These are phyloP conservation scores for Amanita rubescens DNA, from an alignment of 768 basidiomycete species.

Conservation along the genomic window DNA sequence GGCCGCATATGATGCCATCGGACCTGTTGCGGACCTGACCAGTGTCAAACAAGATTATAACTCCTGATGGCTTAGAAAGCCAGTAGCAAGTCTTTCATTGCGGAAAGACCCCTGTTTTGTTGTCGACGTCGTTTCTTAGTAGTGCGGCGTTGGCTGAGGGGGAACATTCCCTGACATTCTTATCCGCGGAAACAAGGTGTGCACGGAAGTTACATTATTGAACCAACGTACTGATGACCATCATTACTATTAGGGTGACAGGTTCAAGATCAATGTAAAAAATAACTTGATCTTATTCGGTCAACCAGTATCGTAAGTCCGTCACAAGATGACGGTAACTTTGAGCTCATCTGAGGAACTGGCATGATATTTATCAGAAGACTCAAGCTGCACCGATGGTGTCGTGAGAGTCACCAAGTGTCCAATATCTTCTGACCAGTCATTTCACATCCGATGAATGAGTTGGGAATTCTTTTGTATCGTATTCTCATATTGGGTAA, in stretches of 20 bases:
- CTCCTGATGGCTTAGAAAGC: no score
- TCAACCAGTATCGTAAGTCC: slow-evolving; percentile 42
- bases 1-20: no score
- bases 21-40: no score
- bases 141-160: neutral
- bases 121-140: no score
- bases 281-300: slow-evolving; percentile 40
- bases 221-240: no score
- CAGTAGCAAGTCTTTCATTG: neutral
- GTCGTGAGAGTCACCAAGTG: slow-evolving; percentile 32
- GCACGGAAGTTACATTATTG: neutral
- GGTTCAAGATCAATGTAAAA: slow-evolving; percentile 40
- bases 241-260: slow-evolving; percentile 26
- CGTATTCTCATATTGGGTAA: no score
- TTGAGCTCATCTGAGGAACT: slow-evolving; percentile 26
- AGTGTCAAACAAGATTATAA: no score
- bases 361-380: slow-evolving; percentile 36
- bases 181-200: slow-evolving; percentile 24
- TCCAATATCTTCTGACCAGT: slow-evolving; percentile 30
- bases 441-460: slow-evolving; percentile 16
- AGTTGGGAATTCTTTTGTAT: no score
- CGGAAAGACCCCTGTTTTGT: neutral
- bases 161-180: slow-evolving; percentile 20
- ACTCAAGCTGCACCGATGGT: slow-evolving; percentile 35
- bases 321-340: neutral